Evolutionary conservation across 495 filamentous ascomycete genomes (phyloP), one percentile per base, ranked within the genome.

Genomic region (Penicillium bovifimosum): DNA sequence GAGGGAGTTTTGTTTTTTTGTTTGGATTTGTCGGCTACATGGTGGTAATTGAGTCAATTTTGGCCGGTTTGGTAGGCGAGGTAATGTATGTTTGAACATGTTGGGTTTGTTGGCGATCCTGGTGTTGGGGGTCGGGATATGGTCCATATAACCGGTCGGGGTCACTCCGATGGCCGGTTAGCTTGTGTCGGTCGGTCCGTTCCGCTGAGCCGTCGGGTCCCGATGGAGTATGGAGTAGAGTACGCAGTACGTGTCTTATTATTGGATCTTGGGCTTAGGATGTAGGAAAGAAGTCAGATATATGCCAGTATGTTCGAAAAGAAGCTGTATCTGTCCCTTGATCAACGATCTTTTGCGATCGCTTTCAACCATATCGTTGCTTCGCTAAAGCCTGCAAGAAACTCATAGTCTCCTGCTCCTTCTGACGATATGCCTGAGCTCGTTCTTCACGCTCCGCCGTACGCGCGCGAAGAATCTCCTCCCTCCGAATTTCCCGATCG

Each of bases 331-430:
- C 13, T 16, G 13, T 16, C 34, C 14, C 16, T 14, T 5, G 13
- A 36, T 36, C 34, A 16, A 35, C 6, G 34, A 36, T 16, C 13
- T 11, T 5, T 36, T 16, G 8, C 14, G 11, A 34, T 13, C 11
- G 10, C 4, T 11, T 44, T 68, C 55, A 76, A 1, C 74, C 74
- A 61, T 69, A 76, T 38, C 72, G 64, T 47, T 76, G 68, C 57
- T 74, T 75, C 13, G 74, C 74, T 43, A 76, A 44, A 13, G 68
- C 60, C 48, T 75, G 69, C 39, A 76, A 47, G 70, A 72, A 76
- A 13, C 71, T 64, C 43, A 76, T 75, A 17, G 74, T 74, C 47
- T 71, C 65, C 7, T 75, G 54, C 54, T 76, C 73, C 59, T 76
- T 74, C 57, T 67, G 56, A 8, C 64, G 65, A 61, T 73, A 77